Conservation (phyloP, 805 yeast species). For the Zygosaccharomyces rouxii region DNA sequence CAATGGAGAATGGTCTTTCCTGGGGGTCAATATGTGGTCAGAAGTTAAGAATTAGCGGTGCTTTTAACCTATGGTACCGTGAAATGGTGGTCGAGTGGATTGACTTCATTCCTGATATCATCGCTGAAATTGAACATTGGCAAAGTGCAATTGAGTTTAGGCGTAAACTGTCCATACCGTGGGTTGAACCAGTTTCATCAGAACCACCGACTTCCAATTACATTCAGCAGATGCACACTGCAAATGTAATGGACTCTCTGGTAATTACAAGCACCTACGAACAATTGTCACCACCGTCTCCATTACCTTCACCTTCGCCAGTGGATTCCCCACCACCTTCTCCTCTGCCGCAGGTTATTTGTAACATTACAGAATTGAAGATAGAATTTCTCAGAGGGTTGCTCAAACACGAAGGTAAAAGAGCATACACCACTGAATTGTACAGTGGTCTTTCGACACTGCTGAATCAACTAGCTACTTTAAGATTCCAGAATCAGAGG, state of each 20-base stretch:
- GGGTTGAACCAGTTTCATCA: background rate
- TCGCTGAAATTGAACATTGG: constrained; percentile 39
- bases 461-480: constrained; percentile 4
- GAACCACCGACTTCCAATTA: background rate
- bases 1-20: constrained; percentile 23
- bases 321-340: background rate
- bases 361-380: constrained; percentile 8
- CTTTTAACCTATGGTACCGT: constrained; percentile 13
- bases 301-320: no score
- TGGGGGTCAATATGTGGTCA: constrained; percentile 23
- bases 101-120: constrained; percentile 23
- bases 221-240: background rate
- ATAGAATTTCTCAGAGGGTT: constrained; percentile 5
- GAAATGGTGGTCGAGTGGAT: constrained; percentile 35
- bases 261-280: no score
- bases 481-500: constrained; percentile 10
- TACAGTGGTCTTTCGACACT: constrained; percentile 7
- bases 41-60: constrained; percentile 32
- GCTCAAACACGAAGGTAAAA: background rate
- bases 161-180: background rate
- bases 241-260: background rate
- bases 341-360: constrained; percentile 1
- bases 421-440: constrained; percentile 5
- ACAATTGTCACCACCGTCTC: no score
- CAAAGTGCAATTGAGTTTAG: constrained; percentile 13